Evolutionary conservation across 306 rosid genomes (phyloP).

Genomic region (Casuarina cunninghamiana): DNA sequence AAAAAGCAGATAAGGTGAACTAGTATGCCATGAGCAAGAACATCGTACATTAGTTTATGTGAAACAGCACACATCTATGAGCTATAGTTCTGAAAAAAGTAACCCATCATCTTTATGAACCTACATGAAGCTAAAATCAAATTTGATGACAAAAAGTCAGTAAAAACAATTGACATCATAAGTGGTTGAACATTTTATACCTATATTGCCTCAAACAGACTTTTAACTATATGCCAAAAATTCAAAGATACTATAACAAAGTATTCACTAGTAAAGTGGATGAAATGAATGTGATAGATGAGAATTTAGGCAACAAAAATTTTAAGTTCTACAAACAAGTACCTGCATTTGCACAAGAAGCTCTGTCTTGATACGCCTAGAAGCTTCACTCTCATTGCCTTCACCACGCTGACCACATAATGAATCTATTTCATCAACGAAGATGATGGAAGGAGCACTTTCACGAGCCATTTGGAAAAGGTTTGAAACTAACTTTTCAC

Average conservation of each 20-base stretch:
- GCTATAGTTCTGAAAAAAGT: not conserved
- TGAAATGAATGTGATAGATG: not conserved
- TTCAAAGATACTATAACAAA: not conserved
- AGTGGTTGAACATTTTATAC: not conserved
- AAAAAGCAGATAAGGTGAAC: not conserved
- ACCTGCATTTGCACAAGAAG: constrained; percentile 99
- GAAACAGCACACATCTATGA: not conserved
- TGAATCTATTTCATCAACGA: constrained; percentile 97
- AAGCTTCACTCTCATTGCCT: constrained; percentile 99
- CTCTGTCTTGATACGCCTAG: constrained; percentile 97
- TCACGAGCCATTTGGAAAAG: constrained; percentile 99
- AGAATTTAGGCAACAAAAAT: not conserved
- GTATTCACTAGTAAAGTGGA: not conserved
- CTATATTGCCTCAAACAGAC: not conserved
- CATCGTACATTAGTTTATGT: not conserved
- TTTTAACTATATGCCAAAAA: not conserved
- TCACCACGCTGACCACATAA: constrained; percentile 97
- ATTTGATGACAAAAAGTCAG: not conserved
- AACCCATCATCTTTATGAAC: not conserved
- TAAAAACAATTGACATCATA: not conserved
- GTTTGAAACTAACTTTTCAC: constrained; percentile 96
- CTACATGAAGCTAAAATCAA: not conserved
- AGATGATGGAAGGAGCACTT: constrained; percentile 96
- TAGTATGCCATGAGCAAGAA: not conserved
- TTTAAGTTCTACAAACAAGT: constrained; percentile 28